phyloP scores from a whole-genome alignment of 2,329 filamentous ascomycete genomes.

The Colletotrichum filicis region DNA sequence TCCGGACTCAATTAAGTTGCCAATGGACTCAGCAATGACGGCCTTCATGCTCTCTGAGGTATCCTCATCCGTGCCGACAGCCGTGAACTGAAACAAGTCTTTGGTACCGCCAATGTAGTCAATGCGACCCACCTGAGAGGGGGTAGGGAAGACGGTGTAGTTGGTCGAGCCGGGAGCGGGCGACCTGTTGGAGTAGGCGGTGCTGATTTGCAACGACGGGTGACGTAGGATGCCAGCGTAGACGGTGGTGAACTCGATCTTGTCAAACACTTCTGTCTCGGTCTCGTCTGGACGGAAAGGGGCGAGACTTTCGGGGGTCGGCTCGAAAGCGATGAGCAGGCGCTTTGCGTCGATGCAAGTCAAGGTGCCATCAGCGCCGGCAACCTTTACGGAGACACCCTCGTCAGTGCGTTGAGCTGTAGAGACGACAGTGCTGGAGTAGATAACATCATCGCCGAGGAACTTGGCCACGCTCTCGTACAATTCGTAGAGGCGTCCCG shows the following conservation, averaged over 20 bases:
- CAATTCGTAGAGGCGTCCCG: slow-evolving; percentile 37
- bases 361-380: slow-evolving; percentile 6
- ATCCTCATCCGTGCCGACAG: slow-evolving; percentile 40
- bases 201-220: slow-evolving; percentile 38
- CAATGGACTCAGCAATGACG: slow-evolving; percentile 41
- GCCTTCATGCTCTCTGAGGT: slow-evolving; percentile 38
- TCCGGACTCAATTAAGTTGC: slow-evolving; percentile 42
- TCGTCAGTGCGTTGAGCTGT: slow-evolving; percentile 24
- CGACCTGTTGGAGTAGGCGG: slow-evolving; percentile 37
- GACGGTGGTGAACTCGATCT: slow-evolving; percentile 36
- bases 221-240: slow-evolving; percentile 41
- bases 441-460: slow-evolving; percentile 38
- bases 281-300: slow-evolving; percentile 35
- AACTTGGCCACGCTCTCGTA: slow-evolving; percentile 35
- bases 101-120: slow-evolving; percentile 43
- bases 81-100: slow-evolving; percentile 45
- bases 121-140: slow-evolving; percentile 40
- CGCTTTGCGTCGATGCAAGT: slow-evolving; percentile 38
- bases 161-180: slow-evolving; percentile 36
- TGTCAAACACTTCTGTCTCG: slow-evolving; percentile 37
- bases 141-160: slow-evolving; percentile 39
- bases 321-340: slow-evolving; percentile 40
- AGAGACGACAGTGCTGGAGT: slow-evolving; percentile 36
- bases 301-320: slow-evolving; percentile 37
- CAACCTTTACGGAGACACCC: slow-evolving; percentile 35